These are phyloP conservation scores for Dactylis glomerata DNA, from an alignment of 176 grass and related monocot species.

Conservation along the genomic window DNA sequence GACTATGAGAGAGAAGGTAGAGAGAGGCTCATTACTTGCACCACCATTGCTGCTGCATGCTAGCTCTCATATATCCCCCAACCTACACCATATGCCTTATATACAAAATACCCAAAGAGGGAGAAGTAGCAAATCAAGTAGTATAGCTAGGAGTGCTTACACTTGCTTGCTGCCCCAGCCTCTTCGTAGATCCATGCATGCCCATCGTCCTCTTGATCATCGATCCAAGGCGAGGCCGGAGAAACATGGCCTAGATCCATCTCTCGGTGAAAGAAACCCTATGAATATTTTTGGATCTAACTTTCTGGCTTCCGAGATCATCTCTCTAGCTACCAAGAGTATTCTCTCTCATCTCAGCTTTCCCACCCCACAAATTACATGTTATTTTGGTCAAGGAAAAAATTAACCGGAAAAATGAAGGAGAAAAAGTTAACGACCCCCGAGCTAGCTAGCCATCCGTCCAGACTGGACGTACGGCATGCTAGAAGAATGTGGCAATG, in stretches of 20 bases:
- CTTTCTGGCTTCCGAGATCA: slow-evolving; percentile 17
- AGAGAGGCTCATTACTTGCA: slow-evolving; percentile 38
- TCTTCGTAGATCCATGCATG: slow-evolving; percentile 15
- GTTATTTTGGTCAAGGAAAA: slow-evolving; percentile 59
- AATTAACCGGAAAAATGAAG: slow-evolving; percentile 40
- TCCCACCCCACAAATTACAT: slow-evolving; percentile 52
- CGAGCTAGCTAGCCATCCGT: not conserved
- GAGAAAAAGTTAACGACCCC: slow-evolving; percentile 37
- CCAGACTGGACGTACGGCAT: not conserved
- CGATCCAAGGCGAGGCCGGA: not conserved
- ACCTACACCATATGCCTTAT: slow-evolving; percentile 50
- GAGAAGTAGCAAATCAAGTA: slow-evolving; percentile 39
- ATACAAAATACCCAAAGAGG: slow-evolving; percentile 44
- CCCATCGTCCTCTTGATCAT: not conserved
- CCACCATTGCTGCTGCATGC: slow-evolving; percentile 27
- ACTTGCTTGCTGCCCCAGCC: slow-evolving; percentile 32
- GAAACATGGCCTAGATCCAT: not conserved
- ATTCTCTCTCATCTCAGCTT: slow-evolving; percentile 39
- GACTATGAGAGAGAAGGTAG: slow-evolving; percentile 24
- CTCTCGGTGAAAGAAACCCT: slow-evolving; percentile 25
- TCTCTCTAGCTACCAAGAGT: slow-evolving; percentile 17
- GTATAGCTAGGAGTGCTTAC: slow-evolving; percentile 37
- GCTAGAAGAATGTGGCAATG: slow-evolving; percentile 79
- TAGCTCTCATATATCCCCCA: slow-evolving; percentile 39
- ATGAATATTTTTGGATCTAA: slow-evolving; percentile 9